These are phyloP conservation scores for Calocybe gambosa DNA, from an alignment of 1,284 basidiomycete species.

Conservation along the genomic window DNA sequence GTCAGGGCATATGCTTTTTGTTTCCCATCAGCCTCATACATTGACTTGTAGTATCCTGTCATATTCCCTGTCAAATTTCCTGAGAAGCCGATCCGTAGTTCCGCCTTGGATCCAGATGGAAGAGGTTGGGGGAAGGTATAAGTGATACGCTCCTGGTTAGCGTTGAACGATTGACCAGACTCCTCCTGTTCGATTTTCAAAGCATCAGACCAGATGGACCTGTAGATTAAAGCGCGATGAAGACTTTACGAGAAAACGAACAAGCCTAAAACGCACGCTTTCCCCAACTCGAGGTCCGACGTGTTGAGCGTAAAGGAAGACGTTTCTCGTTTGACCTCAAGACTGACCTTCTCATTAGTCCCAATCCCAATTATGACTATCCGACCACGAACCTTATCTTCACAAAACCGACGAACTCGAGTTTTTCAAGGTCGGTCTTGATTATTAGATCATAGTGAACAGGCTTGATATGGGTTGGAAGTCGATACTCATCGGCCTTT, in stretches of 20 bases:
- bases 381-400: slow-evolving; percentile 53
- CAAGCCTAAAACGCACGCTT: slow-evolving; percentile 35
- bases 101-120: slow-evolving; percentile 57
- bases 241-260: background rate
- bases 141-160: slow-evolving; percentile 58
- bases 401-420: slow-evolving; percentile 74
- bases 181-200: slow-evolving; percentile 49
- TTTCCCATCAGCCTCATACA: slow-evolving; percentile 50
- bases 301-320: slow-evolving; percentile 68
- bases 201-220: slow-evolving; percentile 54
- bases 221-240: slow-evolving; percentile 14
- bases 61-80: slow-evolving; percentile 62
- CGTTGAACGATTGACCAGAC: slow-evolving; percentile 47
- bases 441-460: slow-evolving; percentile 82
- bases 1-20: slow-evolving; percentile 73
- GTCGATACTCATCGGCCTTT: slow-evolving; percentile 50
- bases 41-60: slow-evolving; percentile 68
- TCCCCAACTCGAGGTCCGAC: slow-evolving; percentile 63
- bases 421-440: slow-evolving; percentile 76
- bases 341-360: slow-evolving; percentile 33
- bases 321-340: slow-evolving; percentile 69
- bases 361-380: background rate
- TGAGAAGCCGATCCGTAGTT: slow-evolving; percentile 58
- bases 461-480: slow-evolving; percentile 72
- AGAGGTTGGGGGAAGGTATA: slow-evolving; percentile 52